Conservation (phyloP, 169 alveolate species). For the Babesia divergens region DNA sequence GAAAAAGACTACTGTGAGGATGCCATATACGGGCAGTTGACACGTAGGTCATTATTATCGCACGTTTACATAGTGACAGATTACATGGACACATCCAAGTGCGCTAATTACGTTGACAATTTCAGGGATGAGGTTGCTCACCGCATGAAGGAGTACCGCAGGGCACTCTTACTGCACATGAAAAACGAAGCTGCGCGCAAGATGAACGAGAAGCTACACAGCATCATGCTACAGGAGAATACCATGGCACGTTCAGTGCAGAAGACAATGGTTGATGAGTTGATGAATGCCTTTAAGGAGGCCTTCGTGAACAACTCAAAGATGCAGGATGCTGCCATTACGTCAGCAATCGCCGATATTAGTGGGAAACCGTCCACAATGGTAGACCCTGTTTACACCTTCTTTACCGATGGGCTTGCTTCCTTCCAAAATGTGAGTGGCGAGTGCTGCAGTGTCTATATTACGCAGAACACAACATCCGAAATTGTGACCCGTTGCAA, state of each 20-base stretch:
- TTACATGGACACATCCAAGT: constrained; percentile 61
- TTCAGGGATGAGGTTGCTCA: constrained; percentile 42
- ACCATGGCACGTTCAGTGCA: constrained; percentile 46
- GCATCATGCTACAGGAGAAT: constrained; percentile 41
- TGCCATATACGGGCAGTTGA: constrained; percentile 76
- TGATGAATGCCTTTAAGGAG: constrained; percentile 41
- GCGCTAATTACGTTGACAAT: constrained; percentile 46
- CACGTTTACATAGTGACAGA: constrained; percentile 42
- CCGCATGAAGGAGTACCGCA: constrained; percentile 50
- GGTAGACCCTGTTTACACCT: constrained; percentile 53
- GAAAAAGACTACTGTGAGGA: constrained; percentile 78
- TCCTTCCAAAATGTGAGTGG: constrained; percentile 42
- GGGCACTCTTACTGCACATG: constrained; percentile 45
- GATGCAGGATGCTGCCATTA: constrained; percentile 48
- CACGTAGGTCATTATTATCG: constrained; percentile 25
- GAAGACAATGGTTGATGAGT: constrained; percentile 52
- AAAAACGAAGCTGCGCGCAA: constrained; percentile 40
- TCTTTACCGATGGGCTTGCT: constrained; percentile 41
- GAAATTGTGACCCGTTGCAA: constrained; percentile 52
- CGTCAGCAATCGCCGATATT: constrained; percentile 38
- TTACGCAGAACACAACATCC: constrained; percentile 11
- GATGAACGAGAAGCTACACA: constrained; percentile 45
- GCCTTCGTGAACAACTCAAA: constrained; percentile 17
- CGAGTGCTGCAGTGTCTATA: background rate
- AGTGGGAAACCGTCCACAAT: constrained; percentile 9